phyloP scores from a whole-genome alignment of 306 rosid species.

The Castanea crenata region DNA sequence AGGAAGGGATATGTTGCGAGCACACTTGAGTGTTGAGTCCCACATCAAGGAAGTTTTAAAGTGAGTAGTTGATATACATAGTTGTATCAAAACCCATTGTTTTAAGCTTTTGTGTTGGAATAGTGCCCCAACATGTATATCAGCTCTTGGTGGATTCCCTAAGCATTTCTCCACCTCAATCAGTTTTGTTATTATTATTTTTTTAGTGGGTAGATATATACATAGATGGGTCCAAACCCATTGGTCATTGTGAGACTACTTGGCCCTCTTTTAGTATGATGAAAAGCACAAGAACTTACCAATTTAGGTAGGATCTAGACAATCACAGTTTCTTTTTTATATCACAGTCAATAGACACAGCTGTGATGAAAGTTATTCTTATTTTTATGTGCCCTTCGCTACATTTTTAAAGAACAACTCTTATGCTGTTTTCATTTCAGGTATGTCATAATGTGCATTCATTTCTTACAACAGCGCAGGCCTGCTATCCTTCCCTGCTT shows the following conservation, averaged over 20 bases:
- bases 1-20: too few relatives aligned
- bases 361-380: not conserved
- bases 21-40: too few relatives aligned
- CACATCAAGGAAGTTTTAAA: too few relatives aligned
- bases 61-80: too few relatives aligned
- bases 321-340: not conserved
- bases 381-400: not conserved
- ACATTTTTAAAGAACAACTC: slow-evolving; percentile 1
- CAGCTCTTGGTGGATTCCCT: too few relatives aligned
- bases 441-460: slow-evolving; percentile 98
- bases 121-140: too few relatives aligned
- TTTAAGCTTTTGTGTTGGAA: too few relatives aligned
- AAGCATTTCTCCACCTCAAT: too few relatives aligned
- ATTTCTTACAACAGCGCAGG: slow-evolving; percentile 72
- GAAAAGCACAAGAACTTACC: not conserved
- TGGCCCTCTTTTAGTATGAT: not conserved
- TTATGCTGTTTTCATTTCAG: slow-evolving; percentile 49
- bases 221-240: too few relatives aligned
- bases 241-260: not conserved
- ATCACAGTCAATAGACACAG: not conserved
- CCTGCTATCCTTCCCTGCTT: slow-evolving; percentile 98
- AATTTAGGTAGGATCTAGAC: not conserved
- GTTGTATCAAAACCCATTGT: too few relatives aligned
- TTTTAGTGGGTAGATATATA: too few relatives aligned
- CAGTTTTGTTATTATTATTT: too few relatives aligned